Evolutionary conservation across 2,329 filamentous ascomycete genomes (phyloP).

Genomic region (Calonectria ilicicola): DNA sequence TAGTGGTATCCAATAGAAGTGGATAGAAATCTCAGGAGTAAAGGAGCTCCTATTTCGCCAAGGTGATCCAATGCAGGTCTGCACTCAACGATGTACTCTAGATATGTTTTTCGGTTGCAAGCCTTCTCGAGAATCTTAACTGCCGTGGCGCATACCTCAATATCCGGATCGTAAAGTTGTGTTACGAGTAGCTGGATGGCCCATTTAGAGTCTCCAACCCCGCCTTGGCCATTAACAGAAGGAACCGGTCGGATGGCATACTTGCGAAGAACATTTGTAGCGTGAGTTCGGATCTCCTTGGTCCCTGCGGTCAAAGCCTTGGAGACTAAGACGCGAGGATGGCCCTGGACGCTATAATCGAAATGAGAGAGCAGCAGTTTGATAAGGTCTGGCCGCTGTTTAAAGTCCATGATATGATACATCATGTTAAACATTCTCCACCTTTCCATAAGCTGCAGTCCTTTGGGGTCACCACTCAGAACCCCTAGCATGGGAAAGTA

Average conservation of each 20-base stretch:
- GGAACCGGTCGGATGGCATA: slow-evolving; percentile 73
- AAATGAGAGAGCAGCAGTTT: slow-evolving; percentile 90
- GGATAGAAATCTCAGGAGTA: slow-evolving; percentile 91
- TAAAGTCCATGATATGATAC: slow-evolving; percentile 95
- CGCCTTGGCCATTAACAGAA: slow-evolving; percentile 52
- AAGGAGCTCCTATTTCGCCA: slow-evolving; percentile 94
- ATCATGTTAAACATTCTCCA: slow-evolving; percentile 99
- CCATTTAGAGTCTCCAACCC: slow-evolving; percentile 84
- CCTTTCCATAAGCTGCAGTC: slow-evolving; percentile 89
- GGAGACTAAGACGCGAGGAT: slow-evolving; percentile 91
- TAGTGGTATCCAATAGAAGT: slow-evolving; percentile 99
- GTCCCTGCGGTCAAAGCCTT: slow-evolving; percentile 93
- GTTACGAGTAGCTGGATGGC: slow-evolving; percentile 97
- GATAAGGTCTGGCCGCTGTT: slow-evolving; percentile 90
- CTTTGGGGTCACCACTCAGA: slow-evolving; percentile 84
- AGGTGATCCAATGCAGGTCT: slow-evolving; percentile 94
- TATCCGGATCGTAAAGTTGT: slow-evolving; percentile 95
- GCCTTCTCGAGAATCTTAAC: slow-evolving; percentile 98
- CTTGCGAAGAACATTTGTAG: slow-evolving; percentile 87
- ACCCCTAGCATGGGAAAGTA: slow-evolving; percentile 95
- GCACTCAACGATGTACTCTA: slow-evolving; percentile 98
- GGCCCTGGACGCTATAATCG: slow-evolving; percentile 89
- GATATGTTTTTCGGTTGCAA: slow-evolving; percentile 89
- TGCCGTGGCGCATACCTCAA: slow-evolving; percentile 95
- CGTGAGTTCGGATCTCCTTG: slow-evolving; percentile 91